Evolutionary conservation across 2,329 filamentous ascomycete genomes (phyloP).

Genomic region (Calonectria montana): DNA sequence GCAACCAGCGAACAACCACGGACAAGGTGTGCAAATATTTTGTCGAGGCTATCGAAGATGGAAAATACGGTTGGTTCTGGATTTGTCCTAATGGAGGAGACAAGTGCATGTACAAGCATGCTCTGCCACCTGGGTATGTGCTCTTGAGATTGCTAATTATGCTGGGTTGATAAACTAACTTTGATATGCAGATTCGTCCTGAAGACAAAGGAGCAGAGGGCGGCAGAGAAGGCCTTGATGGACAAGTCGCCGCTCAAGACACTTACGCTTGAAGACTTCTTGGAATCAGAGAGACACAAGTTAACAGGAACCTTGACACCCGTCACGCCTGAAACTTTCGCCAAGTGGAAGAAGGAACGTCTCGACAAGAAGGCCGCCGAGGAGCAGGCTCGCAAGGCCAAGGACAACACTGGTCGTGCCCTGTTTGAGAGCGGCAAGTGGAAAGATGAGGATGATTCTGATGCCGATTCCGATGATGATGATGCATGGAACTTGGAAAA

Average conservation of each 20-base stretch:
- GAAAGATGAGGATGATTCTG: slow-evolving; percentile 75
- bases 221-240: slow-evolving; percentile 93
- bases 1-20: slow-evolving; percentile 93
- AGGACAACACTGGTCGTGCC: slow-evolving; percentile 94
- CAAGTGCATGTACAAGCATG: slow-evolving; percentile 99
- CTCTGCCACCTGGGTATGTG: slow-evolving; percentile 89
- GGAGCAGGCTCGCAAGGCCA: slow-evolving; percentile 87
- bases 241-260: slow-evolving; percentile 97
- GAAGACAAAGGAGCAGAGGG: slow-evolving; percentile 97
- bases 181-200: slow-evolving; percentile 78
- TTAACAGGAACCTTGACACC: slow-evolving; percentile 91
- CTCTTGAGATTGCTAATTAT: not conserved
- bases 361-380: slow-evolving; percentile 96
- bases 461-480: slow-evolving; percentile 70
- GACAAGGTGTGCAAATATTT: slow-evolving; percentile 99
- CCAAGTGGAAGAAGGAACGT: slow-evolving; percentile 96
- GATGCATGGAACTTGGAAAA: slow-evolving; percentile 85
- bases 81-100: slow-evolving; percentile 95
- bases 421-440: slow-evolving; percentile 98
- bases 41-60: slow-evolving; percentile 95
- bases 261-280: slow-evolving; percentile 94
- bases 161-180: slow-evolving; percentile 36
- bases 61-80: slow-evolving; percentile 99
- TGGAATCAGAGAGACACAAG: slow-evolving; percentile 96
- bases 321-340: slow-evolving; percentile 91